These are phyloP conservation scores for Anisogramma anomala DNA, from an alignment of 2,329 filamentous ascomycete genomes.

Conservation along the genomic window DNA sequence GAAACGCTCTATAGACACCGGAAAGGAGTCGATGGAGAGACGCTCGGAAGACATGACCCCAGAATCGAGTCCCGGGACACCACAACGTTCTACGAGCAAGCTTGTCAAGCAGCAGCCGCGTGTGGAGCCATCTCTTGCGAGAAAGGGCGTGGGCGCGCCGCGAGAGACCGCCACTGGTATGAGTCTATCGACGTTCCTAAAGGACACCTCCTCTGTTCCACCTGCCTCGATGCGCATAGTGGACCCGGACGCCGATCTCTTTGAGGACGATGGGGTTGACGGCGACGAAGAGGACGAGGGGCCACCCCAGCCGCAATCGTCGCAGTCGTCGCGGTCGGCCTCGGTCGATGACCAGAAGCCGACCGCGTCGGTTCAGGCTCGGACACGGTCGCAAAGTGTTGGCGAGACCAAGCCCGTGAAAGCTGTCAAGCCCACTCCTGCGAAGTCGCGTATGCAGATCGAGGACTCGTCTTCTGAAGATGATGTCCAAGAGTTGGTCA, in stretches of 20 bases:
- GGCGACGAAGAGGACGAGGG: conserved; percentile 21
- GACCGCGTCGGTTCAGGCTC: conserved; percentile 32
- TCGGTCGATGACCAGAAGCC: conserved; percentile 32
- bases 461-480: conserved; percentile 58
- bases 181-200: conserved; percentile 31
- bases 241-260: conserved; percentile 38
- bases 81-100: conserved; percentile 52
- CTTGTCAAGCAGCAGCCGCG: conserved; percentile 56
- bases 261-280: conserved; percentile 25
- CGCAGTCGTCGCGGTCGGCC: conserved; percentile 25
- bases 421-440: conserved; percentile 35
- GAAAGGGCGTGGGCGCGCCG: conserved; percentile 25
- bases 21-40: conserved; percentile 32
- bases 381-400: conserved; percentile 25
- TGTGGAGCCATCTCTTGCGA: conserved; percentile 34
- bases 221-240: conserved; percentile 48
- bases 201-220: conserved; percentile 41
- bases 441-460: conserved; percentile 52
- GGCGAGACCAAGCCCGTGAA: conserved; percentile 32
- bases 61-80: conserved; percentile 13
- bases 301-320: conserved; percentile 22
- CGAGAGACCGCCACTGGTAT: conserved; percentile 23
- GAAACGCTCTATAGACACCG: conserved; percentile 49
- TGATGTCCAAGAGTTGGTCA: conserved; percentile 27
- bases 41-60: conserved; percentile 26